Percentiles rank a stretch among this genome's conserved stretches.
phyloP scores from a whole-genome alignment of 2,329 filamentous ascomycete genomes.

The Colletotrichum musae region DNA sequence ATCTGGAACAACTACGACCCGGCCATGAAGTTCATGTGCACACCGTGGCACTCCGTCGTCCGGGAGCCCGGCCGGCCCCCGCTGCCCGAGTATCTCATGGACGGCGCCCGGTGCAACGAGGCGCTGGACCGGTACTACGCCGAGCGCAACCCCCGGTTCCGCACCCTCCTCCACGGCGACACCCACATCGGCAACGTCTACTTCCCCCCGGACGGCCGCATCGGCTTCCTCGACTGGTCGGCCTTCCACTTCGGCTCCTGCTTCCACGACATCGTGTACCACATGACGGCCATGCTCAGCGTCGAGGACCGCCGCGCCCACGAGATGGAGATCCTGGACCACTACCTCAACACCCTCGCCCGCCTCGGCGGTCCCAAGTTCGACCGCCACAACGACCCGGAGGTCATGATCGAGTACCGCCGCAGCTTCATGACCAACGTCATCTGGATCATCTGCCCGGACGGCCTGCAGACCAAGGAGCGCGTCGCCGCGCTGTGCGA shows the following conservation, averaged over 20 bases:
- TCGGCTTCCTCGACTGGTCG: conserved; percentile 60
- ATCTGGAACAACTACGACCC: conserved; percentile 55
- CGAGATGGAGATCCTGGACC: conserved; percentile 55
- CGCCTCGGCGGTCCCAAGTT: conserved; percentile 51
- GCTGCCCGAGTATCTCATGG: conserved; percentile 55
- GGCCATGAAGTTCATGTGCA: conserved; percentile 52
- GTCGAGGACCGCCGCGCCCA: conserved; percentile 57
- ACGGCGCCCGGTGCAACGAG: conserved; percentile 51
- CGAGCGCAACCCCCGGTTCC: conserved; percentile 54
- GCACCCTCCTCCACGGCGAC: conserved; percentile 57
- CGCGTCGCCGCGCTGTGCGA: conserved; percentile 51
- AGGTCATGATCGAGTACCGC: conserved; percentile 29
- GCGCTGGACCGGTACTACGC: conserved; percentile 55
- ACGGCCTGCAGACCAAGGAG: conserved; percentile 53
- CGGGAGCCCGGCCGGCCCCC: conserved; percentile 47
- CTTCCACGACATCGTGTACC: conserved; percentile 60
- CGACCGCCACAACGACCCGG: conserved; percentile 45
- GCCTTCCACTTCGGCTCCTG: conserved; percentile 57
- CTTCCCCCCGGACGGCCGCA: conserved; percentile 51
- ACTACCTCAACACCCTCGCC: conserved; percentile 53
- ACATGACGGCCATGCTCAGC: conserved; percentile 54
- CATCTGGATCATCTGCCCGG: conserved; percentile 44
- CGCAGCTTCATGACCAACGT: conserved; percentile 52
- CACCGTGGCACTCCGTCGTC: conserved; percentile 44
- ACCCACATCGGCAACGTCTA: conserved; percentile 61